A percentile compares a stretch with the other conserved stretches of the same genome.
Evolutionary conservation across 225 moss, liverwort and hornwort species (phyloP).

Genomic region (Polytrichum formosum): DNA sequence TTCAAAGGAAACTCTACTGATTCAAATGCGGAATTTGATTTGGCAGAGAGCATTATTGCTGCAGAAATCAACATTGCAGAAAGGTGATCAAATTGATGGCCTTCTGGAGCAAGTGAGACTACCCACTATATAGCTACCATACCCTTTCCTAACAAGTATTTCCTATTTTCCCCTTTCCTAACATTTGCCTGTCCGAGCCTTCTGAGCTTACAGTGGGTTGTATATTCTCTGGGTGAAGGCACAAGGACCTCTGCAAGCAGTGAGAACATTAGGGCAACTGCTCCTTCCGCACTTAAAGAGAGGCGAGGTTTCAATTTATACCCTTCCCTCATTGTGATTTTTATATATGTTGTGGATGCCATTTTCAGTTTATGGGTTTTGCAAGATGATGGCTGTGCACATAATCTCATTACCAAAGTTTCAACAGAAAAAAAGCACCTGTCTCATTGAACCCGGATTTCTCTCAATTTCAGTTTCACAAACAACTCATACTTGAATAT

Average conservation of each 20-base stretch:
- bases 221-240: conserved; percentile 42
- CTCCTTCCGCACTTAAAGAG: conserved; percentile 84
- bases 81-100: conserved; percentile 65
- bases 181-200: no score
- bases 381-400: no score
- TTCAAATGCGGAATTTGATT: neutral
- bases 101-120: conserved; percentile 72
- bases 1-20: no score
- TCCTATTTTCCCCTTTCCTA: no score
- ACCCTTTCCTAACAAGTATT: neutral
- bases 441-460: no score
- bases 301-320: conserved; percentile 82
- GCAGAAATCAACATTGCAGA: conserved; percentile 75
- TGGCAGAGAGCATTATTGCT: conserved; percentile 81
- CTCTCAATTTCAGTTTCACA: no score
- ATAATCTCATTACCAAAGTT: no score
- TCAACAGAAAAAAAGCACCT: no score
- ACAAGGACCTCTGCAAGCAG: conserved; percentile 78
- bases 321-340: neutral
- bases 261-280: conserved; percentile 79
- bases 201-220: neutral
- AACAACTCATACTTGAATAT: no score
- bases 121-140: neutral
- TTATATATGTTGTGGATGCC: no score
- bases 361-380: no score